These are phyloP conservation scores for Lasiodiplodia sp. DNA, from an alignment of 2,329 filamentous ascomycete species.

Conservation along the genomic window DNA sequence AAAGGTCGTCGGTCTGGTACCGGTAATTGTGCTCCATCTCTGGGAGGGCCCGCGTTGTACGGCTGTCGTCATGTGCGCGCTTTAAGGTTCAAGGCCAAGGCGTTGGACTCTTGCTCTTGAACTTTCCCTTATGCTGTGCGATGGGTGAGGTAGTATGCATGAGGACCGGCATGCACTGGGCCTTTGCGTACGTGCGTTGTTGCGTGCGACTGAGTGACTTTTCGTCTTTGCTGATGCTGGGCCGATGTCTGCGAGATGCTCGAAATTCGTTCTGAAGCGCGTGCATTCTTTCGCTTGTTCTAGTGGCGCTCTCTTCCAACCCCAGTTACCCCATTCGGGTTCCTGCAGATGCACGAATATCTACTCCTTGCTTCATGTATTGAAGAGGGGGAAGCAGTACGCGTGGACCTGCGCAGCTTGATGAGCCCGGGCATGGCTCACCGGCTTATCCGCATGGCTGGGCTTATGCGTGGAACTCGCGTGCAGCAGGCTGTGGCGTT, in stretches of 20 bases:
- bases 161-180: neutral
- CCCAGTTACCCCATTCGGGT: neutral
- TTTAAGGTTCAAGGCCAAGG: constrained; percentile 19
- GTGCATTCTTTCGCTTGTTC: neutral
- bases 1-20: neutral
- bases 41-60: constrained; percentile 2
- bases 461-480: constrained; percentile 9
- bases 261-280: neutral
- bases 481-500: constrained; percentile 8
- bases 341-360: neutral
- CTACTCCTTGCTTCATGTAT: neutral
- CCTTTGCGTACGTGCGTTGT: neutral
- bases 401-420: neutral
- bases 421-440: neutral
- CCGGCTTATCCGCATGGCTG: neutral
- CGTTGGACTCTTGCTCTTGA: constrained; percentile 8
- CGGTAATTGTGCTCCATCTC: neutral
- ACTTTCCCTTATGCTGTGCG: constrained; percentile 2
- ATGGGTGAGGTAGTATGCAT: constrained; percentile 1
- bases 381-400: neutral
- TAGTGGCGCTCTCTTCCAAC: neutral
- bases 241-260: no score
- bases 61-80: constrained; percentile 12
- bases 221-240: neutral
- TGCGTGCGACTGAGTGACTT: neutral